A percentile compares a stretch with the other conserved stretches of the same genome.
phyloP scores from a whole-genome alignment of 2,329 filamentous ascomycete species.

The Exophiala sp. region DNA sequence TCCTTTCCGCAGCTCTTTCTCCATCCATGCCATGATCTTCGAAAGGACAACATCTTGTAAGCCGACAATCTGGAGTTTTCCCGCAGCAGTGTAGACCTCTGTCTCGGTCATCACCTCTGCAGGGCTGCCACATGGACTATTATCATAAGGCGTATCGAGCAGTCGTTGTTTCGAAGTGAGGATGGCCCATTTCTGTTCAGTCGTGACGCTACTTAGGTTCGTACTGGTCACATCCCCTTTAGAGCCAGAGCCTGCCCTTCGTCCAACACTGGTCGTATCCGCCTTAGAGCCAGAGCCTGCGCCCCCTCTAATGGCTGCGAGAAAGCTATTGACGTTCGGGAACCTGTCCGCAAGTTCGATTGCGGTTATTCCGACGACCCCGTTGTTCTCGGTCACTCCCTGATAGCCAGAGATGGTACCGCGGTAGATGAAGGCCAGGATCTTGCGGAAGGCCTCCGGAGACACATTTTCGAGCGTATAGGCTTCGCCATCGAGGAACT shows the following conservation, averaged over 20 bases:
- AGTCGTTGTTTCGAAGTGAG: constrained; percentile 3
- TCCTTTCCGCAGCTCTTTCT: constrained; percentile 4
- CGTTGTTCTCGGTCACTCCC: background rate
- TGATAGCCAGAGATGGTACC: constrained; percentile 1
- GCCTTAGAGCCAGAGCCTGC: background rate
- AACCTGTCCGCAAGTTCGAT: background rate
- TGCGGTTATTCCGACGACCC: background rate
- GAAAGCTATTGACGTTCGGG: background rate
- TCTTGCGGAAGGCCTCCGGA: constrained; percentile 4
- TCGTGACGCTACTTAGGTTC: constrained; percentile 3
- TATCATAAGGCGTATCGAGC: constrained; percentile 4
- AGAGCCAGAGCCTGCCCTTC: background rate
- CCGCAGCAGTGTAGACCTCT: constrained; percentile 6
- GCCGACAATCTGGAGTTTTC: constrained; percentile 3
- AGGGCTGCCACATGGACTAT: background rate
- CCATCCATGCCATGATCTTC: constrained; percentile 10
- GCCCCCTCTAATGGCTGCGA: background rate
- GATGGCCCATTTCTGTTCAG: constrained; percentile 6
- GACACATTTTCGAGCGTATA: constrained; percentile 2
- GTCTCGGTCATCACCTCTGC: constrained; percentile 5
- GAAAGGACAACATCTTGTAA: constrained; percentile 1
- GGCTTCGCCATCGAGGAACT: constrained; percentile 12
- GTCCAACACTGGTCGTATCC: background rate
- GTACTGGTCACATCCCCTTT: background rate
- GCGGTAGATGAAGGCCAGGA: constrained; percentile 12